A percentile compares a stretch with the other conserved stretches of the same genome.
Conservation (phyloP, 2,329 filamentous ascomycete genomes). For the Fusarium multiceps region DNA sequence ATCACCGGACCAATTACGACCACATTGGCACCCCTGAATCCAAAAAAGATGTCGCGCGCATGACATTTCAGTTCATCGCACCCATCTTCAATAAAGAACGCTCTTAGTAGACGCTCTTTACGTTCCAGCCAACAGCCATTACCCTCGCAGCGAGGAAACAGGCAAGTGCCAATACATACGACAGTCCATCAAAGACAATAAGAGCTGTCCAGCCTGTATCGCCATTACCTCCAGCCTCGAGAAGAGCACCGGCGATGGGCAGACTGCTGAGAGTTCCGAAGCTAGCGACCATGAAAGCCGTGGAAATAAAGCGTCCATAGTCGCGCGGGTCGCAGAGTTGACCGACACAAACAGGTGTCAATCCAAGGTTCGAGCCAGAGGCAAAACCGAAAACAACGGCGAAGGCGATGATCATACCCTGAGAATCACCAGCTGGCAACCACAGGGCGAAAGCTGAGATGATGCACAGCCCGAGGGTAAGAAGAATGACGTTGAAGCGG, state of each 20-base stretch:
- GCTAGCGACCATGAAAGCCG: slow-evolving; percentile 80
- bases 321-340: slow-evolving; percentile 81
- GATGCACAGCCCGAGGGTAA: slow-evolving; percentile 70
- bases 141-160: slow-evolving; percentile 36
- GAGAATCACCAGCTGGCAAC: slow-evolving; percentile 69
- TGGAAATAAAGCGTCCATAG: slow-evolving; percentile 81
- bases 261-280: slow-evolving; percentile 70
- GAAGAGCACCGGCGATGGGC: slow-evolving; percentile 56
- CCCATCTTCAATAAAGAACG: not conserved
- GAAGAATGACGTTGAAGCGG: slow-evolving; percentile 82
- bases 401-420: slow-evolving; percentile 73
- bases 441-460: slow-evolving; percentile 72
- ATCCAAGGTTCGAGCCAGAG: slow-evolving; percentile 79
- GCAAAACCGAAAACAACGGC: slow-evolving; percentile 81
- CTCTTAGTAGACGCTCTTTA: slow-evolving; percentile 32
- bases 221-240: slow-evolving; percentile 46
- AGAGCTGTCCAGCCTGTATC: slow-evolving; percentile 52
- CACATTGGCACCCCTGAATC: not conserved
- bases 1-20: slow-evolving; percentile 24
- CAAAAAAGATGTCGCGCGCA: not conserved
- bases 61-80: slow-evolving; percentile 24
- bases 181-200: slow-evolving; percentile 54
- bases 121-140: slow-evolving; percentile 33
- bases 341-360: slow-evolving; percentile 83
- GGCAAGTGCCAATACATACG: slow-evolving; percentile 34